Evolutionary conservation across 2,329 filamentous ascomycete species (phyloP).

Genomic region (Botrytis galanthina): DNA sequence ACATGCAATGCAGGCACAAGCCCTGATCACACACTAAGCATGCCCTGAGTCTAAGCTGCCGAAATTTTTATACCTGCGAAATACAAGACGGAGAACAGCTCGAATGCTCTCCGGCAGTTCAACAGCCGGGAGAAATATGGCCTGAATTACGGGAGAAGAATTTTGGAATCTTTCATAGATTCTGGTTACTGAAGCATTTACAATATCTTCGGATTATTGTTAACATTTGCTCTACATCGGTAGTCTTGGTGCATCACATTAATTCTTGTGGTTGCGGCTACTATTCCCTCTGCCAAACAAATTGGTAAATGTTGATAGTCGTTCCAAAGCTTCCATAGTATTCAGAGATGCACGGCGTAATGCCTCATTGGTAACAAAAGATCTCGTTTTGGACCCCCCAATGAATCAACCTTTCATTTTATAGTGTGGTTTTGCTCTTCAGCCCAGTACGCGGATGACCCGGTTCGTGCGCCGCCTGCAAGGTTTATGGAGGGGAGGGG

Average conservation of each 20-base stretch:
- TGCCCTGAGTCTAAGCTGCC: neutral
- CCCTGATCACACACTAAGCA: neutral
- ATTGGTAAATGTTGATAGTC: conserved; percentile 4
- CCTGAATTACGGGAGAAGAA: neutral
- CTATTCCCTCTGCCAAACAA: neutral
- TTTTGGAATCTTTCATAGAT: neutral
- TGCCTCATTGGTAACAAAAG: conserved; percentile 6
- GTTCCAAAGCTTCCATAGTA: conserved; percentile 13
- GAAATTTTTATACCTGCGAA: neutral
- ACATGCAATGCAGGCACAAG: conserved; percentile 9
- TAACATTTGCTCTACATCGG: neutral
- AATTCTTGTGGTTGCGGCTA: conserved; percentile 2
- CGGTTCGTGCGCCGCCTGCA: conserved; percentile 7
- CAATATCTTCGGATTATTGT: neutral
- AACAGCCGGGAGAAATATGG: neutral
- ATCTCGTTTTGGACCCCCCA: neutral
- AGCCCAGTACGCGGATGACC: conserved; percentile 7
- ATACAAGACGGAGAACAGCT: neutral
- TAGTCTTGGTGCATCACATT: neutral
- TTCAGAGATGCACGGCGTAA: neutral
- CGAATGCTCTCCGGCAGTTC: neutral
- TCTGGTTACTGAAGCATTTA: neutral
- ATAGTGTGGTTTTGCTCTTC: conserved; percentile 1
- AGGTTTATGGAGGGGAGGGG: neutral
- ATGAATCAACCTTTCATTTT: conserved; percentile 12